Conservation (phyloP, 805 yeast species). For the Nakazawaea sp. region DNA sequence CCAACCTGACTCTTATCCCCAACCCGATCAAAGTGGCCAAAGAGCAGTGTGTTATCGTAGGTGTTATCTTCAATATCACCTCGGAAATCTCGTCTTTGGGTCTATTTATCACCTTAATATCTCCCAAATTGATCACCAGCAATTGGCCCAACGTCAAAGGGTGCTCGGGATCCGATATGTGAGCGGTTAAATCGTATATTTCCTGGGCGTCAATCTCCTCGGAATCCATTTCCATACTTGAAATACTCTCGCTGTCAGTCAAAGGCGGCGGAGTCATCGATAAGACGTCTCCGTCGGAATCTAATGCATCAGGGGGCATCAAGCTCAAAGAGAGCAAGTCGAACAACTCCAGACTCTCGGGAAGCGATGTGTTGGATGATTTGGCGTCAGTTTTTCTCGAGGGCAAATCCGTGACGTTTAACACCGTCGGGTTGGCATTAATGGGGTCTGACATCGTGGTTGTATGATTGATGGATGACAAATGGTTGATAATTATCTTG, state of each 20-base stretch:
- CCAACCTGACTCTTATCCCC: slow-evolving; percentile 88
- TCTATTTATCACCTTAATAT: slow-evolving; percentile 65
- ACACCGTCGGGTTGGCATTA: slow-evolving; percentile 85
- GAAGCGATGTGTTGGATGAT: background rate
- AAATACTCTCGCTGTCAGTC: slow-evolving; percentile 9
- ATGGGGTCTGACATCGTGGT: slow-evolving; percentile 66
- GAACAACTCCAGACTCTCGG: background rate
- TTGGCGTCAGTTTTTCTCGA: slow-evolving; percentile 36
- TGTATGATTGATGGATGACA: no score
- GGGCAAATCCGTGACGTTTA: slow-evolving; percentile 73
- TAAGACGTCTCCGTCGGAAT: slow-evolving; percentile 7
- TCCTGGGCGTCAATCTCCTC: slow-evolving; percentile 86
- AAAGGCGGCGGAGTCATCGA: slow-evolving; percentile 10
- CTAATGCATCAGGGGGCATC: slow-evolving; percentile 1
- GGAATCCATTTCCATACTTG: slow-evolving; percentile 20
- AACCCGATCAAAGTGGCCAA: slow-evolving; percentile 93
- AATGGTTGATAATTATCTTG: no score
- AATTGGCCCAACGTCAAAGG: slow-evolving; percentile 92
- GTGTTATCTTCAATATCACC: slow-evolving; percentile 80
- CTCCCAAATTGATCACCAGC: slow-evolving; percentile 83
- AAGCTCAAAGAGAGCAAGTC: slow-evolving; percentile 7
- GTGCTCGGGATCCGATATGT: slow-evolving; percentile 95
- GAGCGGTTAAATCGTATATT: slow-evolving; percentile 76
- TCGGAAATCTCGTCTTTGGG: slow-evolving; percentile 54
- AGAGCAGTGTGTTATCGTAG: slow-evolving; percentile 97